Evolutionary conservation across 2,329 filamentous ascomycete species (phyloP), one percentile per base, ranked within the genome.

Genomic region (Fusarium secorum): DNA sequence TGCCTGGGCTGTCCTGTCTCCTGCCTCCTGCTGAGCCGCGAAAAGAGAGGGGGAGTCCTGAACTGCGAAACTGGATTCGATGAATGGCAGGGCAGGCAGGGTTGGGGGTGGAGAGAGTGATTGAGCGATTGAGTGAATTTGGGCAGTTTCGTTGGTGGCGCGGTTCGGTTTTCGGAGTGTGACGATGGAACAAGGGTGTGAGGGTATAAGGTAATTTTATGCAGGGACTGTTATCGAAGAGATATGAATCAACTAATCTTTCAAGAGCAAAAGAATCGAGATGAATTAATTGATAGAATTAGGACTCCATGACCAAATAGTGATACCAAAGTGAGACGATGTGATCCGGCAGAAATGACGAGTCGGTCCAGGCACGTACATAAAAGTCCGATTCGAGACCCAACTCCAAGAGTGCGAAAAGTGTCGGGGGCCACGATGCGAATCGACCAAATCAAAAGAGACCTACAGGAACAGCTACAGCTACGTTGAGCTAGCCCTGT

Each of bases 61-160:
- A 24, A 64, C 59, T 64, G 59, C 41, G 41, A 64, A 55, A 60
- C 48, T 62, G 64, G 54, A 54, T 54, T 63, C 30, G 28, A 64
- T 46, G 57, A 62, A 70, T 54, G 62, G 39, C 54, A 54, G 52
- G 64, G 55, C 63, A 56, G 39, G 41, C 54, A 54, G 67, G 68
- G 60, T 71, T 53, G 32, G 45, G 45, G 49, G 41, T 68, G 64
- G 53, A 67, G 48, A 36, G 32, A 52, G 22, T 26, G 32, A 36
- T n/a, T 70, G 60, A 60, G 51, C 42, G 49, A 64, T 64, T 64
- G 33, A 46, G 48, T 33, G 35, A 36, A 36, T 30, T 56, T 57
- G 39, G 44, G 14, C 33, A 60, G 30, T 54, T 56, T 61, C 32
- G 63, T 68, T 70, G 67, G 68, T 71, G 63, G 68, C 63, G 67